Base-by-base conservation (phyloP, 768 basidiomycete species). In the Boletus pseudopeckii region DNA sequence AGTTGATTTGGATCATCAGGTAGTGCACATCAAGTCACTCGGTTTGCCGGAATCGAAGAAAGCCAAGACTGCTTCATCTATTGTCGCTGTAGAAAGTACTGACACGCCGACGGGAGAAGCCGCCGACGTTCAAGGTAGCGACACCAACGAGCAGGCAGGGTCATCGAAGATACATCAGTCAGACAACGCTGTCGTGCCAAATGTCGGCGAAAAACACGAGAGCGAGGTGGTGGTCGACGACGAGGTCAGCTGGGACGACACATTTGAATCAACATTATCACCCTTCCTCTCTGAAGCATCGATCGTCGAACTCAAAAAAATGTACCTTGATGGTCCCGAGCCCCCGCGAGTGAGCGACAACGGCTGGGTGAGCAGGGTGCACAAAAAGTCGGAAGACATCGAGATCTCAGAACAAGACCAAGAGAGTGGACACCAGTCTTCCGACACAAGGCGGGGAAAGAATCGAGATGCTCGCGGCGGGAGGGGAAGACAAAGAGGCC, bases 241-340 rank as follows among this genome's bases (percentile, higher is more conserved):
- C 17, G 70, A 73, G 34, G 80, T 76, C 41, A 77, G 78, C n/a
- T 92, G 90, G 90, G 82, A 84, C 20, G 81, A 85, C 42, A 70
- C 72, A 38, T 84, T 85, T 64, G 77, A 75, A 42, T 68, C 75
- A 4, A 72, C 74, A 28, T 76, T 97, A 10, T 65, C 79, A 8
- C 72, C 83, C 1, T 88, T 84, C 72, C 76, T 97, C 26, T 79
- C 88, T 4, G 75, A 78, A 50, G 76, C 78, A 18, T 77, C 77
- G 6, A 80, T 93, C 32, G 63, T 69, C 24, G 74, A 82, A 36
- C 70, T 98, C 37, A 92, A 87, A 66, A 72, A 78, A 38, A 82
- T 97, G 69, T 88, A 79, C 55, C 73, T 92, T 18, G 87, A 96
- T 71, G 94, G 95, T 1, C 83, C 85, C 6, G 84, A 87, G 54